Evolutionary conservation across 495 filamentous ascomycete species (phyloP), one percentile per base, ranked within the genome.

Genomic region (Thozetella sp.): DNA sequence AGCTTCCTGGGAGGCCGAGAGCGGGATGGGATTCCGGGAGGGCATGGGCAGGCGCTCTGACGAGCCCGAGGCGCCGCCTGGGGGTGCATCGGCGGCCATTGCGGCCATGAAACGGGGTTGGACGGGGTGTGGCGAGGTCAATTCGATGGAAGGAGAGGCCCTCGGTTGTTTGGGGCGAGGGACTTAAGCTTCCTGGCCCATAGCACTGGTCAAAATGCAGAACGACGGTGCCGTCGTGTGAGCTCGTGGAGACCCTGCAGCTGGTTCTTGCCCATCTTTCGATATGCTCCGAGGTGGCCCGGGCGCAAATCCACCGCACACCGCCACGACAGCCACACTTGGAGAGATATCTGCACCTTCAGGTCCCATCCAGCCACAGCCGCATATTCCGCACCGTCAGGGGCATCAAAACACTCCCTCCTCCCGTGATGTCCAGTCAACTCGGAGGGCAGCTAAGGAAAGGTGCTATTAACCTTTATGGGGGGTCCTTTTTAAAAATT

Each of bases 1-100:
- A 37, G 88, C 81, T 77, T 99, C 95, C 72, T 99, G 95, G 10
- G 88, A 80, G 3, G 96, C 88, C 51, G 93, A 96, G 52, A 99
- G 84, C n/a, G 96, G 95, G 51, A 97, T 77, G 1, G 95, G 95
- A 70, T 96, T 97, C 63, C 86, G 84, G 0, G 87, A 85, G 2
- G 85, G 82, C 68, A 88, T 75, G n/a, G 79, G 72, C n/a, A 83
- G 70, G 30, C 76, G 64, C 43, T 61, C 54, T 17, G 43, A 53
- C 58, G 27, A 53, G 13, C 22, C 37, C 23, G 27, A 19, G 53
- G 22, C 46, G 59, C 52, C 56, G 54, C 58, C 24, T 11, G 34
- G 23, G 11, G 62, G 59, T 30, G 48, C 62, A 60, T 68, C 55
- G 61, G 59, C 45, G 55, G 71, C 74, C 74, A 76, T 76, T 40